These are phyloP conservation scores for Metschnikowia matae DNA, from an alignment of 805 yeast genomes.

Conservation along the genomic window DNA sequence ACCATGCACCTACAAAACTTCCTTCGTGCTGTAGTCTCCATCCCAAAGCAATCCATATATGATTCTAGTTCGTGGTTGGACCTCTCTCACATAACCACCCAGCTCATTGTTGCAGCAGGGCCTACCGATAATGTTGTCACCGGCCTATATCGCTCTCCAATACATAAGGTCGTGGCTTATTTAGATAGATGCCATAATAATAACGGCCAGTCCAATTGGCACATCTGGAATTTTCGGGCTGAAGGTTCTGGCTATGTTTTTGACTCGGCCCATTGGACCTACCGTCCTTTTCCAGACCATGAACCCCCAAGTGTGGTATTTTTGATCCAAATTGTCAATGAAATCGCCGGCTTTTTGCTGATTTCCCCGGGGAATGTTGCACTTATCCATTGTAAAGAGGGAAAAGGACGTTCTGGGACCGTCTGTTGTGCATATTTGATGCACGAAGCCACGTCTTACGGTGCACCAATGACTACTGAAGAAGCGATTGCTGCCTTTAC, in stretches of 20 bases:
- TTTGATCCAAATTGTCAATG: slow-evolving; percentile 42
- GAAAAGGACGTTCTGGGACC: slow-evolving; percentile 89
- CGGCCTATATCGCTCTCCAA: slow-evolving; percentile 47
- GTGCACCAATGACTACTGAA: slow-evolving; percentile 22
- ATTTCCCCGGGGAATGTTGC: slow-evolving; percentile 45
- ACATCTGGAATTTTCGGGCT: slow-evolving; percentile 65
- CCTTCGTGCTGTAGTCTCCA: slow-evolving; percentile 19
- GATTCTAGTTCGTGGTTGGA: slow-evolving; percentile 43
- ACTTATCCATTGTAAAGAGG: slow-evolving; percentile 81
- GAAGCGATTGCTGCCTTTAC: slow-evolving; percentile 55
- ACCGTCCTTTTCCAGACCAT: slow-evolving; percentile 71
- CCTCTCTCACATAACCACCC: slow-evolving; percentile 60
- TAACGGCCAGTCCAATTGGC: slow-evolving; percentile 58
- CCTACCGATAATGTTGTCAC: slow-evolving; percentile 52
- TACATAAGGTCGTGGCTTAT: slow-evolving; percentile 39
- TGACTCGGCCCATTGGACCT: slow-evolving; percentile 12
- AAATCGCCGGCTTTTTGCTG: slow-evolving; percentile 43
- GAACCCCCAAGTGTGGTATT: slow-evolving; percentile 61
- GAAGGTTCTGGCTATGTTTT: slow-evolving; percentile 41
- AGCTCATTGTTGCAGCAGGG: slow-evolving; percentile 69
- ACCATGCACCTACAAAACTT: slow-evolving; percentile 12
- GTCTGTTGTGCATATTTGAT: slow-evolving; percentile 68
- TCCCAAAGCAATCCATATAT: slow-evolving; percentile 21
- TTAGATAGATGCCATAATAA: slow-evolving; percentile 39
- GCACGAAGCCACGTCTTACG: slow-evolving; percentile 24